Conservation (phyloP, 2,329 filamentous ascomycete genomes). For the Colletotrichum sp. region DNA sequence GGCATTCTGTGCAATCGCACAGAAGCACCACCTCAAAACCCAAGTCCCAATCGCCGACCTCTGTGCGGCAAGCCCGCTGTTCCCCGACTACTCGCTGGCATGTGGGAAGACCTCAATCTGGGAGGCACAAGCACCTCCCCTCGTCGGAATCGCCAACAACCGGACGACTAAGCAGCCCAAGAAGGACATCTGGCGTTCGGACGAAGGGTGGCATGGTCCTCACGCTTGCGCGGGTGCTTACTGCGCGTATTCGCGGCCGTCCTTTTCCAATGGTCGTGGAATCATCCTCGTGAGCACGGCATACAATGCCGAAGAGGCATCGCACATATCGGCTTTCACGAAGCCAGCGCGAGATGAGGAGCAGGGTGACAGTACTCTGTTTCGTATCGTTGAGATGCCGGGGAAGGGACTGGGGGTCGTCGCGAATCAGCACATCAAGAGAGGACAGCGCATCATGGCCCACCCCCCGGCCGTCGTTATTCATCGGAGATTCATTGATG, state of each 20-base stretch:
- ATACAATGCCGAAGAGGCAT: slow-evolving; percentile 12
- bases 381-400: slow-evolving; percentile 22
- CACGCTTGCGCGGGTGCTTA: slow-evolving; percentile 15
- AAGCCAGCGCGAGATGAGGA: background rate
- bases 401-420: slow-evolving; percentile 35
- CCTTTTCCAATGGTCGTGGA: slow-evolving; percentile 40
- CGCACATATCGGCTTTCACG: background rate
- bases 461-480: slow-evolving; percentile 32
- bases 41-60: background rate
- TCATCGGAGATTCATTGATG: slow-evolving; percentile 25
- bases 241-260: slow-evolving; percentile 39
- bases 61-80: slow-evolving; percentile 11
- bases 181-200: slow-evolving; percentile 18
- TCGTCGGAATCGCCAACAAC: background rate
- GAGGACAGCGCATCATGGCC: slow-evolving; percentile 35
- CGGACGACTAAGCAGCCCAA: background rate
- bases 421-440: slow-evolving; percentile 31
- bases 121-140: background rate
- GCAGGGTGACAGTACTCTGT: background rate
- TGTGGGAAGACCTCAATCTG: background rate
- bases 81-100: background rate
- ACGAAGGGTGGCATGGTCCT: slow-evolving; percentile 19
- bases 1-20: background rate
- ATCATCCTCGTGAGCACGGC: slow-evolving; percentile 42
- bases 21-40: background rate